Evolutionary conservation across 1,284 basidiomycete species (phyloP).

Genomic region (Paramarasmius palmivorus): DNA sequence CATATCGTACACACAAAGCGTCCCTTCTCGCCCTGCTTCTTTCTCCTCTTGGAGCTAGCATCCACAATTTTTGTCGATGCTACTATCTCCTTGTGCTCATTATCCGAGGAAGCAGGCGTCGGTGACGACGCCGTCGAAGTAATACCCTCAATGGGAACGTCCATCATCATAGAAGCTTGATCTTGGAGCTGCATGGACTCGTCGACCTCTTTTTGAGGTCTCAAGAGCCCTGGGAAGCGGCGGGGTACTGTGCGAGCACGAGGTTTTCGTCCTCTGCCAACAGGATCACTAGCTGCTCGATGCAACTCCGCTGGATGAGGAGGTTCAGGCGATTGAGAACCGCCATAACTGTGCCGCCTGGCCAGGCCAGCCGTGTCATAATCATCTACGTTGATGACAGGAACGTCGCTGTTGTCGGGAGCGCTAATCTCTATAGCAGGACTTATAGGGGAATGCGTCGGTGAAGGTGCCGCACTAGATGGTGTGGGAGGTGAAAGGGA

Average conservation of each 20-base stretch:
- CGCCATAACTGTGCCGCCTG: slow-evolving; percentile 2
- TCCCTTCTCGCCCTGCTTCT: background rate
- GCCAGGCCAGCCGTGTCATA: background rate
- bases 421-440: background rate
- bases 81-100: slow-evolving; percentile 1
- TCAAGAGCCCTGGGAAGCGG: slow-evolving; percentile 1
- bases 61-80: slow-evolving; percentile 1
- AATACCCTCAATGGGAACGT: slow-evolving; percentile 2
- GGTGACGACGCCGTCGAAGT: background rate
- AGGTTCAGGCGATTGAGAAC: background rate
- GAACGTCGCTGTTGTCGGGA: background rate
- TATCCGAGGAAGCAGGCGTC: background rate
- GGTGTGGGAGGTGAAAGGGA: background rate
- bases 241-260: background rate
- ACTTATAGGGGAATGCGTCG: background rate
- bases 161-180: background rate
- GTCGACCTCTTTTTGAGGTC: slow-evolving; percentile 4
- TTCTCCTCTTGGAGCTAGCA: slow-evolving; percentile 3
- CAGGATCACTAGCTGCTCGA: slow-evolving; percentile 2
- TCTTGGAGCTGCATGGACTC: background rate
- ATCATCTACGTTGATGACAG: slow-evolving; percentile 2
- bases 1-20: background rate
- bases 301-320: background rate
- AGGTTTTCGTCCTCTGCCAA: background rate
- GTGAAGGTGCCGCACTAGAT: background rate